A percentile compares a stretch with the other conserved stretches of the same genome.
Conservation (phyloP, 495 filamentous ascomycete genomes). For the Peziza echinospora region DNA sequence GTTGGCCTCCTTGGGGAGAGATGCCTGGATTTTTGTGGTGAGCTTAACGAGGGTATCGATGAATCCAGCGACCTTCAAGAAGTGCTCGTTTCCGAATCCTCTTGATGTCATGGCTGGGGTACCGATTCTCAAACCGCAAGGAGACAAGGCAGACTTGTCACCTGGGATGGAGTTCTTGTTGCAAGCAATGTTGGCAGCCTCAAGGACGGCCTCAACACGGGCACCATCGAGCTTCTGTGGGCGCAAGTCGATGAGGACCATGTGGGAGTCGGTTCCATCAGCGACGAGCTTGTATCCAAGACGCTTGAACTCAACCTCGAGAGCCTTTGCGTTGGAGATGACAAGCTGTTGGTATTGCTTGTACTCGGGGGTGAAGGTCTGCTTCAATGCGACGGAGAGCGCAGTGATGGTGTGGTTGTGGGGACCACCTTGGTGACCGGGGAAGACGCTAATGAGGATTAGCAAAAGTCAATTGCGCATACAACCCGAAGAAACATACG, state of each 20-base stretch:
- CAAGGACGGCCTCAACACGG: constrained; percentile 85
- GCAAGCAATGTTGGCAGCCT: constrained; percentile 95
- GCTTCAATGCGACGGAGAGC: constrained; percentile 86
- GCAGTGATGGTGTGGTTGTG: constrained; percentile 99
- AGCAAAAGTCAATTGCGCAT: constrained; percentile 3
- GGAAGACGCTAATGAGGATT: too few relatives aligned
- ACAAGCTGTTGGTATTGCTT: constrained; percentile 89
- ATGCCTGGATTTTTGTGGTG: constrained; percentile 61
- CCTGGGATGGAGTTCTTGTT: constrained; percentile 99
- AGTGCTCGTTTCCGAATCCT: constrained; percentile 83
- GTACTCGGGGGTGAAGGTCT: constrained; percentile 83
- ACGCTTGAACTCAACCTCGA: constrained; percentile 58
- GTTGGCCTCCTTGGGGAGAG: constrained; percentile 87
- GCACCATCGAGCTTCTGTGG: constrained; percentile 67
- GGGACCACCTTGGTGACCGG: constrained; percentile 94
- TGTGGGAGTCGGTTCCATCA: constrained; percentile 93
- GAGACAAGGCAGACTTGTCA: constrained; percentile 91
- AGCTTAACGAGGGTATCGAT: constrained; percentile 67
- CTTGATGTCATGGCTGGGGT: constrained; percentile 92
- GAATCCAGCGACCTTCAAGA: constrained; percentile 72
- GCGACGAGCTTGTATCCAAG: constrained; percentile 84
- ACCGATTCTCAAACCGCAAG: constrained; percentile 84
- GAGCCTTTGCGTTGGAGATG: constrained; percentile 73
- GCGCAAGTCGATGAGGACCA: constrained; percentile 86
- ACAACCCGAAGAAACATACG: too few relatives aligned